These are phyloP conservation scores for Rhinocladiella mackenziei DNA, from an alignment of 2,329 filamentous ascomycete species.

Conservation along the genomic window DNA sequence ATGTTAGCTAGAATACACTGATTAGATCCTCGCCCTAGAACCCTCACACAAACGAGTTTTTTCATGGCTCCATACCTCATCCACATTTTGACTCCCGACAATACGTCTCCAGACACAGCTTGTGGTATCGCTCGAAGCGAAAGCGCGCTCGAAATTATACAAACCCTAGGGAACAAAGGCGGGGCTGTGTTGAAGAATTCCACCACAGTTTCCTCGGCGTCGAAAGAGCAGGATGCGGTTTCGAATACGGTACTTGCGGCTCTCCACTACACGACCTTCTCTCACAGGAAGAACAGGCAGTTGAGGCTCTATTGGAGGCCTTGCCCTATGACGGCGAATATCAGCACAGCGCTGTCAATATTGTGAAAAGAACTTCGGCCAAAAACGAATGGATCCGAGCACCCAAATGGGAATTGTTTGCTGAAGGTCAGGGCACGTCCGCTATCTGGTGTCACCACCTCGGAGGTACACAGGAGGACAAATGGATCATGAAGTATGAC, in stretches of 20 bases:
- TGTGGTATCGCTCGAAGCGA: background rate
- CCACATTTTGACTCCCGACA: background rate
- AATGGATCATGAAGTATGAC: background rate
- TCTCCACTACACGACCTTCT: background rate
- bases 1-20: too few relatives aligned
- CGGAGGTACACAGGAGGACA: background rate
- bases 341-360: background rate
- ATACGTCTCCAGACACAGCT: background rate
- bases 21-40: too few relatives aligned
- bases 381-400: background rate
- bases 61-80: background rate
- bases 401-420: background rate
- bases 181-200: background rate
- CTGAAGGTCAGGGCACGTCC: background rate
- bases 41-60: too few relatives aligned
- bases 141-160: background rate
- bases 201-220: background rate
- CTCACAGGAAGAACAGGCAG: background rate
- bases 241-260: background rate
- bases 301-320: background rate
- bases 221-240: background rate
- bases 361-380: background rate
- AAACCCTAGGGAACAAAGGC: background rate
- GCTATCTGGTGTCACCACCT: background rate
- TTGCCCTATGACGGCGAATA: background rate